Evolutionary conservation across 306 rosid species (phyloP), one percentile per base, ranked within the genome.

Genomic region (Quercus wislizeni): DNA sequence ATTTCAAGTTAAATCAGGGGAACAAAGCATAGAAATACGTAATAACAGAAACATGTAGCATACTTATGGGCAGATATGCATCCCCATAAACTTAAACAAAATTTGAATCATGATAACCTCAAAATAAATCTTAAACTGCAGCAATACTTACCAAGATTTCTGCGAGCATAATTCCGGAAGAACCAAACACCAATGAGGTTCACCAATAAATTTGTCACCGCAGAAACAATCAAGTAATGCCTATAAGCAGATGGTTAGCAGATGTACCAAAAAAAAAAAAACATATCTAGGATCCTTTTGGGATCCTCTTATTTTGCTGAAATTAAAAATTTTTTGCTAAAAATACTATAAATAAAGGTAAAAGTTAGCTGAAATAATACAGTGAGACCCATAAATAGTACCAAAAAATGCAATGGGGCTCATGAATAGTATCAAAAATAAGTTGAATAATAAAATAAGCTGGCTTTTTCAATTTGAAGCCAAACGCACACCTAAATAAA

Each of bases 161-260:
- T 76, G 69, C 99, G 96, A 58, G 99, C 99, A 89, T 93, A 95
- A 83, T 90, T 91, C 83, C 97, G 90, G 85, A 95, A 95, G 99
- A 93, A 95, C 99, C 97, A 95, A 73, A 95, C 99, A 65, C 99
- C 99, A 80, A 95, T 89, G 79, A 93, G 97, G 88, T 95, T 95
- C 86, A 95, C 99, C 80, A 83, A 61, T 82, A 95, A 90, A 91
- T 95, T 93, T 80, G 98, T 91, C 75, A 91, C 98, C 1, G 98
- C 99, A 49, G 98, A 95, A 85, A 95, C 90, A 87, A 91, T 91
- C 82, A 93, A 86, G 89, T 95, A 95, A 86, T 95, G 99, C 97
- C 99, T 95, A 71, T 80, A 86, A 81, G 78, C 49, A 76, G 55
- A 87, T 9, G 12, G 63, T 85, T 73, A 84, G 83, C 21, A 87